Percentiles rank a stretch among this genome's conserved stretches.
Evolutionary conservation across 768 basidiomycete species (phyloP).

Genomic region (Pleurotus cornucopiae): DNA sequence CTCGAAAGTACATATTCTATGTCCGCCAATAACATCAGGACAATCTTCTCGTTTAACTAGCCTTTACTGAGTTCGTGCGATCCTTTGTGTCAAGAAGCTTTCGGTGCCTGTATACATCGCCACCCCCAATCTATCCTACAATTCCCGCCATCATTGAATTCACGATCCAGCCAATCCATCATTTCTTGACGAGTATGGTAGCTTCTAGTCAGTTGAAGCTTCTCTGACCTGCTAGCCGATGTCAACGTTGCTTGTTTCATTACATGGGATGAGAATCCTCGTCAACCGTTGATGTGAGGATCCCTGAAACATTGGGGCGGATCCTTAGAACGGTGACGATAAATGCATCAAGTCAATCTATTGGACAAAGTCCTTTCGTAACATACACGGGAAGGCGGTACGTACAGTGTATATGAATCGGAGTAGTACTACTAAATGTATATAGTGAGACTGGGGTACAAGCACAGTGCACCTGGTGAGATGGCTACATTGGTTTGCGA

Average conservation of each 20-base stretch:
- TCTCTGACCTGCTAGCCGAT: neutral
- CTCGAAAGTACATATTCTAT: neutral
- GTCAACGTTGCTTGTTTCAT: neutral
- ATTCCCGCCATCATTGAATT: neutral
- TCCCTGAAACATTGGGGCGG: too few species aligned
- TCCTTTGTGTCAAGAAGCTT: neutral
- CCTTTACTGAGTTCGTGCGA: too few species aligned
- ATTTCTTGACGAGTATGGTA: neutral
- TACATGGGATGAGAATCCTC: too few species aligned
- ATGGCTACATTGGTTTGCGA: slow-evolving; percentile 3
- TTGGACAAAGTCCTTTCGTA: too few species aligned
- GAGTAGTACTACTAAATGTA: too few species aligned
- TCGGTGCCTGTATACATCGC: neutral
- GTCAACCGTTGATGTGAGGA: too few species aligned
- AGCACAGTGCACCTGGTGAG: neutral
- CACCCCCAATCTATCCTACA: neutral
- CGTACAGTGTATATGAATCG: too few species aligned
- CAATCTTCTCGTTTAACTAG: neutral
- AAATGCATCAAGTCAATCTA: too few species aligned
- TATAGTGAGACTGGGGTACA: neutral
- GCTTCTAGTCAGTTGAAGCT: neutral
- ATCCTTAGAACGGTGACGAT: too few species aligned
- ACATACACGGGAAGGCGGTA: too few species aligned
- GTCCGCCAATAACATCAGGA: neutral
- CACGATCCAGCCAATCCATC: neutral